Evolutionary conservation across 805 yeast species (phyloP).

Genomic region (Nakazawaea anatomiae): DNA sequence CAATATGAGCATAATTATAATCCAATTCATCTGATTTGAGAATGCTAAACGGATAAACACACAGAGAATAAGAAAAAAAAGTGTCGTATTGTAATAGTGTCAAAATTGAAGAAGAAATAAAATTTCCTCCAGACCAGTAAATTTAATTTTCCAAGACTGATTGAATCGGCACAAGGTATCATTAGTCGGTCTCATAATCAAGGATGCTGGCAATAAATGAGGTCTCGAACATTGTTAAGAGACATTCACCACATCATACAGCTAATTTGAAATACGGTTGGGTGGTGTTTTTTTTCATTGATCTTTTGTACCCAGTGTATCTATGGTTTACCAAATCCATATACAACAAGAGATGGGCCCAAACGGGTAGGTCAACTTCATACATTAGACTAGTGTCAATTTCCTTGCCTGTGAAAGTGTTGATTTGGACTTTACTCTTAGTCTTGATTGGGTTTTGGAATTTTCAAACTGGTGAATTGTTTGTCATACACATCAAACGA

Average conservation of each 20-base stretch:
- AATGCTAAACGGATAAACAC: too few relatives aligned
- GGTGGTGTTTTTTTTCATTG: conserved; percentile 35
- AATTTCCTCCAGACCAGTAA: too few relatives aligned
- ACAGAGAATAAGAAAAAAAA: too few relatives aligned
- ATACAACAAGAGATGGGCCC: conserved; percentile 30
- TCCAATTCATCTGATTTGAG: neutral
- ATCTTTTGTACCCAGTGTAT: conserved; percentile 28
- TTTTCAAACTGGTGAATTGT: conserved; percentile 25
- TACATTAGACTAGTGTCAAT: conserved; percentile 24
- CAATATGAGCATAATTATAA: neutral
- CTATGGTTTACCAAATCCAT: conserved; percentile 27
- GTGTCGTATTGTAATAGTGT: too few relatives aligned
- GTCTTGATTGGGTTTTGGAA: conserved; percentile 28
- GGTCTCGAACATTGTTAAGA: conserved; percentile 4
- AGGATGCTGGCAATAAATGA: neutral
- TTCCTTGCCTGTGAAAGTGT: conserved; percentile 30
- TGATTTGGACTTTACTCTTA: conserved; percentile 28
- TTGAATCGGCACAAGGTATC: neutral
- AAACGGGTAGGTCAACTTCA: conserved; percentile 32
- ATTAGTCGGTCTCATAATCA: neutral
- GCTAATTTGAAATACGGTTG: conserved; percentile 61
- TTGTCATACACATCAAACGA: conserved; percentile 41
- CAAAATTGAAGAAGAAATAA: too few relatives aligned
- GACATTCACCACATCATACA: conserved; percentile 51
- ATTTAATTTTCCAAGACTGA: too few relatives aligned